Base-by-base conservation (phyloP, 2,329 filamentous ascomycete genomes). In the Moelleriella libera region DNA sequence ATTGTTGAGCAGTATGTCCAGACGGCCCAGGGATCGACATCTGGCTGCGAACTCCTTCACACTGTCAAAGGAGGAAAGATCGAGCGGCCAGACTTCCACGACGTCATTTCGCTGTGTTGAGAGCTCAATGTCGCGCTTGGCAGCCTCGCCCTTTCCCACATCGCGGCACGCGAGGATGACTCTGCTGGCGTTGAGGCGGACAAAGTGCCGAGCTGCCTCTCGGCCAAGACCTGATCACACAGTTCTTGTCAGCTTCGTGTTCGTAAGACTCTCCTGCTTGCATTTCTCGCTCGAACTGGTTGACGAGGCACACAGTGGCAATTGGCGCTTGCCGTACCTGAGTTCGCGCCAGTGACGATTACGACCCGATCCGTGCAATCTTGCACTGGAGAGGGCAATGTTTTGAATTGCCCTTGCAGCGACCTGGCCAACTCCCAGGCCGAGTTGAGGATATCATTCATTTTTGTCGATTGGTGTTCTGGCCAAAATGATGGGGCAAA, bases 341-440 rank as follows among this genome's bases (percentile, higher is more conserved):
- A 55, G 45, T 70, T 72, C 44, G 63, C 60, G n/a, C 69, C 69
- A 0, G 68, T 72, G 37, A 73, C 54, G 29, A 72, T 61, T 40
- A 68, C 49, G 2, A 55, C 61, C 47, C 65, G 60, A 10, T 60
- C 63, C 5, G 58, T 55, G 51, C 60, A 64, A 50, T 65, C 55
- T 47, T 58, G 50, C 6, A 49, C 48, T 11, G 64, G 62, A 44
- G 57, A 57, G n/a, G 60, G 60, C 43, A 62, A 55, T 21, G 47
- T 55, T 9, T 49, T 49, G 46, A 58, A 58, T 43, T 60, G 55
- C 45, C 52, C 46, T 37, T 37, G 8, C 12, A 37, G 34, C 34
- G 12, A 12, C 12, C 8, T 37, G 8, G 12, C 8, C 8, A 1
- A 5, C 2, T 21, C 21, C 21, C 21, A 21, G 21, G 2, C 2